Evolutionary conservation across 2,329 filamentous ascomycete species (phyloP).

Genomic region (Epichloe festucae): DNA sequence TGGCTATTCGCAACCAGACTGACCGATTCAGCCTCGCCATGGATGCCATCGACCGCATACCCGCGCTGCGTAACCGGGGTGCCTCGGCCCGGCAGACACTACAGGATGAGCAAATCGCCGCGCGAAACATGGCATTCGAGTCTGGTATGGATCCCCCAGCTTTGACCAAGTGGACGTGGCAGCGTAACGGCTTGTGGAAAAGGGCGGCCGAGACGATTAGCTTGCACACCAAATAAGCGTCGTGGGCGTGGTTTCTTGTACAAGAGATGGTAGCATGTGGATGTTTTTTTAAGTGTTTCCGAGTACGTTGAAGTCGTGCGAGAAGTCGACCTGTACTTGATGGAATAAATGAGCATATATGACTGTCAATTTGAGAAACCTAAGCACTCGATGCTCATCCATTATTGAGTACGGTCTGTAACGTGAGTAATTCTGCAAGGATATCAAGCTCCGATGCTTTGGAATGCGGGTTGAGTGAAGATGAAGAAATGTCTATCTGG

Average conservation of each 20-base stretch:
- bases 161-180: conserved; percentile 56
- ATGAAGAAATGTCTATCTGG: too few species aligned
- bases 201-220: conserved; percentile 10
- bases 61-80: conserved; percentile 49
- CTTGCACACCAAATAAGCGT: not conserved
- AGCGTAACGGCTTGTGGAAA: conserved; percentile 29
- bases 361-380: too few species aligned
- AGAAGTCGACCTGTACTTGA: not conserved
- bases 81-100: conserved; percentile 49
- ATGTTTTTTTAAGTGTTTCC: not conserved
- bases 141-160: conserved; percentile 56
- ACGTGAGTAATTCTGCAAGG: too few species aligned
- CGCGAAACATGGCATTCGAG: conserved; percentile 53
- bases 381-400: too few species aligned
- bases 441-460: too few species aligned
- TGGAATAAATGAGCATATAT: too few species aligned
- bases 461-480: too few species aligned
- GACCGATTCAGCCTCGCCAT: conserved; percentile 69
- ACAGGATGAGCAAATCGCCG: conserved; percentile 49
- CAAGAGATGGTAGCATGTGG: not conserved
- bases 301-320: not conserved
- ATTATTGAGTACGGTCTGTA: too few species aligned
- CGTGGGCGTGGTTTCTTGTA: not conserved
- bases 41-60: conserved; percentile 59
- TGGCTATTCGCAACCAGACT: conserved; percentile 65